phyloP scores from a whole-genome alignment of 805 yeast genomes.

The Jamesozyma gamospora region DNA sequence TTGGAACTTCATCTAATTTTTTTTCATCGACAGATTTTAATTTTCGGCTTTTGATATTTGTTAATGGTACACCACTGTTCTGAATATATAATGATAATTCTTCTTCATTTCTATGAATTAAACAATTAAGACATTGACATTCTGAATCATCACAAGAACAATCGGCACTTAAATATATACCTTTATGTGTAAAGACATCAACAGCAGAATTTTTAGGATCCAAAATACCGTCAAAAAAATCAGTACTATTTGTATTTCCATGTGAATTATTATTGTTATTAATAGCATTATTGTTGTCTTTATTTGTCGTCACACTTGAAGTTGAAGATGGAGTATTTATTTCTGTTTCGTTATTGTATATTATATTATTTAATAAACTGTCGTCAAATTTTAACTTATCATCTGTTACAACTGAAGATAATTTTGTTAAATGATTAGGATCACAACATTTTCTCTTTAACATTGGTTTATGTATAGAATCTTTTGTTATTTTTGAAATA shows the following conservation, averaged over 20 bases:
- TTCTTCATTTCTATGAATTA: slow-evolving; percentile 28
- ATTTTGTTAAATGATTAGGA: slow-evolving; percentile 4
- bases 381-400: background rate
- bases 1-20: background rate
- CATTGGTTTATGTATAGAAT: background rate
- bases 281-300: background rate
- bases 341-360: background rate
- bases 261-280: background rate
- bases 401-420: background rate
- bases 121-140: slow-evolving; percentile 27
- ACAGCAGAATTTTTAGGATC: slow-evolving; percentile 13
- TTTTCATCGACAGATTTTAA: background rate
- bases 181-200: slow-evolving; percentile 27
- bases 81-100: slow-evolving; percentile 24
- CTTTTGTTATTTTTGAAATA: background rate
- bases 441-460: slow-evolving; percentile 5
- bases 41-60: slow-evolving; percentile 11
- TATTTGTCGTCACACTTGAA: background rate
- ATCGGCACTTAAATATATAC: slow-evolving; percentile 25
- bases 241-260: background rate
- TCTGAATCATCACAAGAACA: slow-evolving; percentile 27
- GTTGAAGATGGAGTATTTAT: background rate
- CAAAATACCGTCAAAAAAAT: slow-evolving; percentile 4
- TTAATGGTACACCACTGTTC: slow-evolving; percentile 25
- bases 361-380: background rate